Percentiles rank a stretch among this genome's conserved stretches.
phyloP scores from a whole-genome alignment of 176 grass and related monocot genomes.

The Themeda triandra region DNA sequence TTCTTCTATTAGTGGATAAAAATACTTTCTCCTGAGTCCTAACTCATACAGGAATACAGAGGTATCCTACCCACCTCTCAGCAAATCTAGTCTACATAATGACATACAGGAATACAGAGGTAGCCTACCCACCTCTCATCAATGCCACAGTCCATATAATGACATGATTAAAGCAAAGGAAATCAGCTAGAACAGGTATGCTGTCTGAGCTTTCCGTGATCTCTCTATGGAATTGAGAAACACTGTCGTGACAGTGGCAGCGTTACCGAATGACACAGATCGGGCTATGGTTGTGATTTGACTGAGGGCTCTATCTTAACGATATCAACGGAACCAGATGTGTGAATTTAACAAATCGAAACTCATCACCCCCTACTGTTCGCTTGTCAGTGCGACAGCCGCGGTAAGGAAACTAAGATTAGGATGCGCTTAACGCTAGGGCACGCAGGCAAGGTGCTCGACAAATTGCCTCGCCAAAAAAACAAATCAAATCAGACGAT shows the following conservation, averaged over 20 bases:
- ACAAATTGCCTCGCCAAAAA: background rate
- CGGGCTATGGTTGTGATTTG: background rate
- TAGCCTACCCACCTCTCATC: background rate
- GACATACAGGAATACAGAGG: background rate
- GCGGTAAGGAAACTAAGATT: background rate
- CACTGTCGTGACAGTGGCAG: background rate
- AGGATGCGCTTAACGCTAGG: background rate
- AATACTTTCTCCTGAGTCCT: background rate
- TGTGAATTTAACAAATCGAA: background rate
- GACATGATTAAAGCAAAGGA: background rate
- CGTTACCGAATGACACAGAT: background rate
- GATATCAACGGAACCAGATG: background rate
- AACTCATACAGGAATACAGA: background rate
- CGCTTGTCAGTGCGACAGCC: background rate
- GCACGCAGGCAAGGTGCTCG: conserved; percentile 12
- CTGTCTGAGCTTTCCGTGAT: background rate
- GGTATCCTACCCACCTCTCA: background rate
- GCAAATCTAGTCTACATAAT: background rate
- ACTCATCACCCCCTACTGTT: background rate
- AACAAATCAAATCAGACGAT: background rate
- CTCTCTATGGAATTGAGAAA: background rate
- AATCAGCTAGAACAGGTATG: background rate
- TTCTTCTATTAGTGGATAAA: background rate
- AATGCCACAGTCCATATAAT: background rate
- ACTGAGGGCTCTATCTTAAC: background rate